Percentiles rank a stretch among this genome's conserved stretches.
Conservation (phyloP, 2,329 filamentous ascomycete species). For the Penicillium glabrum region DNA sequence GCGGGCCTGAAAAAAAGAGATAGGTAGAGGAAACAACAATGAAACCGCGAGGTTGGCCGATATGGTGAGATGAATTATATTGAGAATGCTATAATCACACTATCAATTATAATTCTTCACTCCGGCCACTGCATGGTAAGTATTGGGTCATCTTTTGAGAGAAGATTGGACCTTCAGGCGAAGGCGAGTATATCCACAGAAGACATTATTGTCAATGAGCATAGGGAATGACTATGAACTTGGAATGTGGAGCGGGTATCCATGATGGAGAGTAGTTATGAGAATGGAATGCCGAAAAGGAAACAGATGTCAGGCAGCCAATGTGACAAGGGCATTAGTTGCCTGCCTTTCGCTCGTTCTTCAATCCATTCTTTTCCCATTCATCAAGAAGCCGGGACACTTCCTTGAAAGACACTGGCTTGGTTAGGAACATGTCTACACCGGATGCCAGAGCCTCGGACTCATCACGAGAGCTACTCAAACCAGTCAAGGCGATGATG, state of each 20-base stretch:
- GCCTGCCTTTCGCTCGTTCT: constrained; percentile 9
- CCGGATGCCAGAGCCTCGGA: constrained; percentile 44
- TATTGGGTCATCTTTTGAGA: background rate
- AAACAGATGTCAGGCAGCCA: background rate
- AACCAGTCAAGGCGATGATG: constrained; percentile 48
- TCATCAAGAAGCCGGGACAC: constrained; percentile 41
- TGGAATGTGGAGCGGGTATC: background rate
- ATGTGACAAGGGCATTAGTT: background rate
- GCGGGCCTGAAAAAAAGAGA: background rate
- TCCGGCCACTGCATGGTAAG: background rate
- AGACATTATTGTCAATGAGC: background rate
- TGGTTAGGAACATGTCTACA: constrained; percentile 49
- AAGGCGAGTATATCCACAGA: background rate
- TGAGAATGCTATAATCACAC: background rate
- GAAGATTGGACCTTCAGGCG: background rate
- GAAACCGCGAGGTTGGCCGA: constrained; percentile 6
- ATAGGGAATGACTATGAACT: background rate
- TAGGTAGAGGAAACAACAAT: background rate
- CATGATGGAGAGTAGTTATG: background rate
- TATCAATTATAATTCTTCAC: background rate
- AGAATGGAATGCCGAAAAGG: background rate
- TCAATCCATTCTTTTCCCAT: constrained; percentile 27
- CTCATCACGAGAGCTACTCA: constrained; percentile 45
- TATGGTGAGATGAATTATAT: background rate
- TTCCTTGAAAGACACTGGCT: constrained; percentile 48